Percentiles rank a stretch among this genome's conserved stretches.
Evolutionary conservation across 208 protist genomes (phyloP).

Genomic region (Dictyostelium gargantuum): DNA sequence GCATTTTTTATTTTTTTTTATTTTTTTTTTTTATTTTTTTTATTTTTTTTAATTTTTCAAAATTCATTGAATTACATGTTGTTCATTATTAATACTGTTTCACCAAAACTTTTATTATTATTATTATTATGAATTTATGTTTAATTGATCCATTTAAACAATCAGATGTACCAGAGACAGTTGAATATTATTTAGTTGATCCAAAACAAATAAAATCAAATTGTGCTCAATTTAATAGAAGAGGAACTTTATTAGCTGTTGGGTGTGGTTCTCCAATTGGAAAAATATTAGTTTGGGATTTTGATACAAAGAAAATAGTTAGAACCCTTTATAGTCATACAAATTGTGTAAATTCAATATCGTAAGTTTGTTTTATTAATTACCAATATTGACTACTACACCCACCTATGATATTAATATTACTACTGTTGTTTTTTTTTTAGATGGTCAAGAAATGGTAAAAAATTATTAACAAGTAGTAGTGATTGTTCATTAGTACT

Average conservation of each 20-base stretch:
- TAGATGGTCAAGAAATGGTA: slow-evolving; percentile 75
- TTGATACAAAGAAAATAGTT: slow-evolving; percentile 77
- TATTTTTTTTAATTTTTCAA: neutral
- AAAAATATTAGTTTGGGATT: slow-evolving; percentile 78
- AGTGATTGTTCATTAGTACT: slow-evolving; percentile 65
- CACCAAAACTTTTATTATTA: too few relatives aligned
- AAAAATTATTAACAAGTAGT: slow-evolving; percentile 53
- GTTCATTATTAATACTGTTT: too few relatives aligned
- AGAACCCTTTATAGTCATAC: slow-evolving; percentile 62
- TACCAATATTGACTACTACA: neutral
- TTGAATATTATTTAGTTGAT: slow-evolving; percentile 69
- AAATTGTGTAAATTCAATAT: slow-evolving; percentile 56
- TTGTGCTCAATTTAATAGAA: slow-evolving; percentile 73
- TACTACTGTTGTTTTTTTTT: too few relatives aligned
- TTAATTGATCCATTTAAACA: slow-evolving; percentile 55
- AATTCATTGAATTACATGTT: neutral
- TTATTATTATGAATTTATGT: slow-evolving; percentile 25
- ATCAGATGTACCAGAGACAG: slow-evolving; percentile 69
- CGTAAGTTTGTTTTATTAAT: neutral
- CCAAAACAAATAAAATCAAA: slow-evolving; percentile 9
- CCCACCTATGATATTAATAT: neutral
- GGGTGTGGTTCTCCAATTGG: slow-evolving; percentile 74
- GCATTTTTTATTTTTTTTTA: neutral
- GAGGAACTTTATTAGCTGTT: slow-evolving; percentile 77
- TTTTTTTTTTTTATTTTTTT: neutral